Percentiles rank a stretch among this genome's conserved stretches.
phyloP scores from a whole-genome alignment of 1,139 yeast genomes.

The Suhomyces chickasaworum region DNA sequence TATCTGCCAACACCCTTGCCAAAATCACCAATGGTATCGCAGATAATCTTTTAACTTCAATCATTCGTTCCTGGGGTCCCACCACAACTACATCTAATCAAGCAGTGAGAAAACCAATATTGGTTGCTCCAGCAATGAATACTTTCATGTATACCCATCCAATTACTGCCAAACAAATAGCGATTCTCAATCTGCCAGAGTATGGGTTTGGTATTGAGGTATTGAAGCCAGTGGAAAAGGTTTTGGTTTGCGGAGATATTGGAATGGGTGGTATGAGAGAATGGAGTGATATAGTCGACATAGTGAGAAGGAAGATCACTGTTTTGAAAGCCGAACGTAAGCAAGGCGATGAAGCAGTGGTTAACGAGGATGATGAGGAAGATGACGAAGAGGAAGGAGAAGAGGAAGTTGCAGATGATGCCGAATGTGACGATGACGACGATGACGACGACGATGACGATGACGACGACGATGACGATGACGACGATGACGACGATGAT shows the following conservation, averaged over 20 bases:
- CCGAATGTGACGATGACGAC: slow-evolving; percentile 40
- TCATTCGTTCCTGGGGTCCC: slow-evolving; percentile 91
- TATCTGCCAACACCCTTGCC: slow-evolving; percentile 91
- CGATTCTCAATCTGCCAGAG: slow-evolving; percentile 48
- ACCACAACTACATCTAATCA: slow-evolving; percentile 21
- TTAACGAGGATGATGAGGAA: slow-evolving; percentile 27
- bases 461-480: slow-evolving; percentile 33
- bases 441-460: slow-evolving; percentile 38
- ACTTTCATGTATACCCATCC: slow-evolving; percentile 96
- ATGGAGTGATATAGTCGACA: slow-evolving; percentile 90
- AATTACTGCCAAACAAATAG: slow-evolving; percentile 80
- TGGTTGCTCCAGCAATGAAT: slow-evolving; percentile 97
- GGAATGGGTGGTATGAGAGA: slow-evolving; percentile 99
- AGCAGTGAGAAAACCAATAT: slow-evolving; percentile 61
- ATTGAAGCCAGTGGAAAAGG: slow-evolving; percentile 90
- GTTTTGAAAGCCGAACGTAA: slow-evolving; percentile 35
- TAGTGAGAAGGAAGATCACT: slow-evolving; percentile 56
- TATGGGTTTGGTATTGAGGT: slow-evolving; percentile 64
- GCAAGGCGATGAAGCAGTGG: slow-evolving; percentile 26
- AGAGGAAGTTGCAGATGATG: slow-evolving; percentile 35
- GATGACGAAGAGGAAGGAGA: slow-evolving; percentile 30
- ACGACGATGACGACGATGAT: slow-evolving; percentile 16
- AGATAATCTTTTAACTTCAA: slow-evolving; percentile 83
- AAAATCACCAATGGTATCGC: slow-evolving; percentile 89
- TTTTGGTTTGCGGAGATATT: slow-evolving; percentile 91